A percentile compares a stretch with the other conserved stretches of the same genome.
phyloP scores from a whole-genome alignment of 192 early-diverging fungal species.

The Cetraspora pellucida region DNA sequence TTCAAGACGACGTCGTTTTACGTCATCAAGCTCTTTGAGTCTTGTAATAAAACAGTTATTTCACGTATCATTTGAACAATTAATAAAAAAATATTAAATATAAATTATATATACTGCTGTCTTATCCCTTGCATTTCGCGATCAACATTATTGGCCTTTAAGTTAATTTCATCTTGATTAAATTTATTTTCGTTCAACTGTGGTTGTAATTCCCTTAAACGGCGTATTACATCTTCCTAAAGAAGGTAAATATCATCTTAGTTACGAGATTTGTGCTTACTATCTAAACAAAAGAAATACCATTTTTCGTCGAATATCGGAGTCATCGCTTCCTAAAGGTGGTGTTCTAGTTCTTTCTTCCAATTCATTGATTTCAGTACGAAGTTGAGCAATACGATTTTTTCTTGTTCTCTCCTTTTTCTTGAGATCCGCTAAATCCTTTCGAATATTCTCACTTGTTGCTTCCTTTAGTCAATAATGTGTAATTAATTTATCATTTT shows the following conservation, averaged over 20 bases:
- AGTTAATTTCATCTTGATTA: background rate
- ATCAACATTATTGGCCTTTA: background rate
- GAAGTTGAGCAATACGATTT: constrained; percentile 35
- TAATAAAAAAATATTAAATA: too few species aligned
- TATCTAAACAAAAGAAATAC: constrained; percentile 23
- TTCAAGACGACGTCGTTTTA: constrained; percentile 55
- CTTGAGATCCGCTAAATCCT: constrained; percentile 39
- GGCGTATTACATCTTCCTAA: background rate
- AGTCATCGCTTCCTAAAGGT: constrained; percentile 33
- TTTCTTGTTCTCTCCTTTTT: constrained; percentile 41
- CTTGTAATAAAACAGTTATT: constrained; percentile 38
- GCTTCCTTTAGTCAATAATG: constrained; percentile 38
- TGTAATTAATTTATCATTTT: background rate
- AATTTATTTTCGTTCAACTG: background rate
- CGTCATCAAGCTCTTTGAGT: constrained; percentile 63
- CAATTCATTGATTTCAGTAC: constrained; percentile 39
- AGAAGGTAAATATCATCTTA: constrained; percentile 16
- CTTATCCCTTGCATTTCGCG: background rate
- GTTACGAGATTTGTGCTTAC: too few species aligned
- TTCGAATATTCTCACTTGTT: constrained; percentile 38
- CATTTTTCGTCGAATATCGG: constrained; percentile 37
- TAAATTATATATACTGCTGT: background rate
- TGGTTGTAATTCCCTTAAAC: background rate
- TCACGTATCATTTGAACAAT: background rate
- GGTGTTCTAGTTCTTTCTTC: constrained; percentile 36